These are phyloP conservation scores for Ailanthus altissimus DNA, from an alignment of 345 rosid genomes.

Conservation along the genomic window DNA sequence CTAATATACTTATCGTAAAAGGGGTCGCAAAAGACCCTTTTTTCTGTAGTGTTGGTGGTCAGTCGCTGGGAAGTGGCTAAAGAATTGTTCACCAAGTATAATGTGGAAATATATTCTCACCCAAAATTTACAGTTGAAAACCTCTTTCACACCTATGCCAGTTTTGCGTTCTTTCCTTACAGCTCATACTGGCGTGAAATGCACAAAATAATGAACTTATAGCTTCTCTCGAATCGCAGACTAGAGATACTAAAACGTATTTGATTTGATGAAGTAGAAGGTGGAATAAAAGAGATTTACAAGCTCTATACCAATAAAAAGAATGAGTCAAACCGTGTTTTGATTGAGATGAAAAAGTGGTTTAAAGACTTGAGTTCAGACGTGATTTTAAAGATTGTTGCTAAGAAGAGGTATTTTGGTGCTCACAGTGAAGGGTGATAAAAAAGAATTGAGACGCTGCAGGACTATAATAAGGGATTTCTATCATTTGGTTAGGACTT, in stretches of 20 bases:
- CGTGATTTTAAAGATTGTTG: conserved; percentile 36
- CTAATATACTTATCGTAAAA: no score
- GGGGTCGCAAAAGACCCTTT: no score
- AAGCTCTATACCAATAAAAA: conserved; percentile 12
- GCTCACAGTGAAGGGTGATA: conserved; percentile 12
- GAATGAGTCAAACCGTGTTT: conserved; percentile 2
- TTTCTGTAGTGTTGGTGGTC: no score
- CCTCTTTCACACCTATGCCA: conserved; percentile 33
- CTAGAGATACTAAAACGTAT: conserved; percentile 30
- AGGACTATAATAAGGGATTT: conserved; percentile 23
- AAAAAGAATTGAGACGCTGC: conserved; percentile 16
- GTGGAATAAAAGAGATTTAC: conserved; percentile 23
- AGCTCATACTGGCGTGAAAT: conserved; percentile 47
- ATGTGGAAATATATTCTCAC: conserved; percentile 28
- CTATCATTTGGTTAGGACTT: conserved; percentile 21
- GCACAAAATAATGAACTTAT: conserved; percentile 32
- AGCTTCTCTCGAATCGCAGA: conserved; percentile 35
- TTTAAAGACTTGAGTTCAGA: conserved; percentile 36
- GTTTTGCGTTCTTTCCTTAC: conserved; percentile 36
- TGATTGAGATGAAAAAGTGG: conserved; percentile 37
- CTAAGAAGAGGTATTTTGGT: conserved; percentile 36
- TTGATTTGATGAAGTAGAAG: conserved; percentile 29
- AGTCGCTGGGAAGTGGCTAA: conserved; percentile 36
- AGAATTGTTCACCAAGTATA: conserved; percentile 37
- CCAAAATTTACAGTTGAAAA: conserved; percentile 22